Conservation (phyloP, 2,329 filamentous ascomycete species). For the Plectosphaerella sp. region DNA sequence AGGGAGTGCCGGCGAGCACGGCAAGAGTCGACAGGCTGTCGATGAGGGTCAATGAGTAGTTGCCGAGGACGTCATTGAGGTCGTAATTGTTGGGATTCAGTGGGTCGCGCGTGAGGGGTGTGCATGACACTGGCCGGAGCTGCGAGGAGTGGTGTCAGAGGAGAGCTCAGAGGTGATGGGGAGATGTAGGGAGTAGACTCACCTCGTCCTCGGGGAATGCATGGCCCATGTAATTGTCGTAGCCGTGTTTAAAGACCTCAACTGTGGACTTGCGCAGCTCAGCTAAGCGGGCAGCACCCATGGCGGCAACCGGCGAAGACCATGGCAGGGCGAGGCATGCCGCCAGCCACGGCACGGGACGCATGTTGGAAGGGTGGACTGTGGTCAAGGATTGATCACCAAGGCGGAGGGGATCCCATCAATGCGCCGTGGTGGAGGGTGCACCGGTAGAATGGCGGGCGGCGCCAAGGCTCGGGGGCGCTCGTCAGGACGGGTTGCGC, state of each 20-base stretch:
- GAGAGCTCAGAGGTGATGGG: not conserved
- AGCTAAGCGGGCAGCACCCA: slow-evolving; percentile 51
- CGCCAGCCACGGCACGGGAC: slow-evolving; percentile 2
- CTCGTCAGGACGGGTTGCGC: slow-evolving; percentile 1
- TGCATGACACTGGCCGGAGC: slow-evolving; percentile 81
- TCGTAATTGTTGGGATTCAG: slow-evolving; percentile 76
- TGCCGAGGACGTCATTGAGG: slow-evolving; percentile 91
- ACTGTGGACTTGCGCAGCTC: slow-evolving; percentile 56
- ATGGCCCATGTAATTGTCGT: slow-evolving; percentile 87
- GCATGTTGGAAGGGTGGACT: not conserved
- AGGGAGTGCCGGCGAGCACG: slow-evolving; percentile 75
- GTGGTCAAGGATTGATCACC: slow-evolving; percentile 1
- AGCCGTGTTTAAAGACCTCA: slow-evolving; percentile 95
- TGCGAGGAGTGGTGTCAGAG: slow-evolving; percentile 26
- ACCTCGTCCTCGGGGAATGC: slow-evolving; percentile 95
- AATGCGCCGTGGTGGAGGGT: slow-evolving; percentile 5
- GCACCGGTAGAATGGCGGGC: slow-evolving; percentile 1
- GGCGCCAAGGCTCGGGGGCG: not conserved
- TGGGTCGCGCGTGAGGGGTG: slow-evolving; percentile 77
- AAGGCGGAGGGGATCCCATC: slow-evolving; percentile 14
- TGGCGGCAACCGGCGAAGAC: slow-evolving; percentile 35
- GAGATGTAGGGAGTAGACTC: not conserved
- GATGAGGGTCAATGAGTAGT: slow-evolving; percentile 93
- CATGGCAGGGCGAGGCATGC: slow-evolving; percentile 31
- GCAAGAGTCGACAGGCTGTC: slow-evolving; percentile 93